Evolutionary conservation across 148 eudicot species (phyloP).

Genomic region (Amaranthus palmeri): DNA sequence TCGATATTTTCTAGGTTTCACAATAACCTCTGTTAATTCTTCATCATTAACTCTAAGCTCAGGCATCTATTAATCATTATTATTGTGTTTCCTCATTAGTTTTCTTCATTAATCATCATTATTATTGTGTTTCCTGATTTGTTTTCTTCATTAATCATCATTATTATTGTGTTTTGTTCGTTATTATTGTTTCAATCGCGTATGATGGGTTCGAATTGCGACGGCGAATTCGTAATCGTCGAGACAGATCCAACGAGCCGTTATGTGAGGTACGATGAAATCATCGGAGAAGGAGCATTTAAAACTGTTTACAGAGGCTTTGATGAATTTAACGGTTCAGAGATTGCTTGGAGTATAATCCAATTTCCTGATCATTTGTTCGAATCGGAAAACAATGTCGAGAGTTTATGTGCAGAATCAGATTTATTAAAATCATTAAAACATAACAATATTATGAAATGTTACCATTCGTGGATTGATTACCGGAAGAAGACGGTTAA

Average conservation of each 20-base stretch:
- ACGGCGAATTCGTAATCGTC: not conserved
- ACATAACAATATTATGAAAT: constrained; percentile 29
- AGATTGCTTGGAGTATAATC: constrained; percentile 39
- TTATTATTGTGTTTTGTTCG: too few species aligned
- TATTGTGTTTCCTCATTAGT: too few species aligned
- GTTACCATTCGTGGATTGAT: constrained; percentile 27
- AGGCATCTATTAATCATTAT: too few species aligned
- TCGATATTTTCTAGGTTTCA: too few species aligned
- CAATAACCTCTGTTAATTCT: too few species aligned
- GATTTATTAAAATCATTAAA: constrained; percentile 26
- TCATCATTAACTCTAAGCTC: too few species aligned
- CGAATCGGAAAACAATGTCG: constrained; percentile 4
- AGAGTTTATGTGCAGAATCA: constrained; percentile 20
- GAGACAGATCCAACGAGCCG: constrained; percentile 15
- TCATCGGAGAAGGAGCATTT: constrained; percentile 18
- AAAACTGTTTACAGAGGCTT: constrained; percentile 33
- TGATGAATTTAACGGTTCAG: constrained; percentile 33
- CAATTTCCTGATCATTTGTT: constrained; percentile 16
- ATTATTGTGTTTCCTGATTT: too few species aligned
- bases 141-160: too few species aligned
- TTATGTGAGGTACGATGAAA: constrained; percentile 5
- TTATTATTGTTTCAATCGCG: too few species aligned
- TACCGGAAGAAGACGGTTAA: constrained; percentile 17
- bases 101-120: too few species aligned
- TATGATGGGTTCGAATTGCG: too few species aligned